phyloP scores from a whole-genome alignment of 768 basidiomycete genomes.

The Tephrocybe sp. region DNA sequence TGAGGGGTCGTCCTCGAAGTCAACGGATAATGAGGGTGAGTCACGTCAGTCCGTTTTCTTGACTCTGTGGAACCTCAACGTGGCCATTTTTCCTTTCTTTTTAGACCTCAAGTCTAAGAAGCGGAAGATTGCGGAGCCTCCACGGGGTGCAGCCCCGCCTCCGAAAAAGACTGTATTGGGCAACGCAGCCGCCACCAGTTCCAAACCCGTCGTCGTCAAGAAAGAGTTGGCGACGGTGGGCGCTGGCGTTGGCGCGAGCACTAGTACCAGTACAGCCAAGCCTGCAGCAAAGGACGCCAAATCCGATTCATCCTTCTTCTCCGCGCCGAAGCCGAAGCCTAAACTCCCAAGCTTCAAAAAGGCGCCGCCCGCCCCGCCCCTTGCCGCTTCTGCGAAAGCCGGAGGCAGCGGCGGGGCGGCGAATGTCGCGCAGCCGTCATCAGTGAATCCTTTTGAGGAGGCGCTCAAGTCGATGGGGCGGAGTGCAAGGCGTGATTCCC shows the following conservation, averaged over 20 bases:
- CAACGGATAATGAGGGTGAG: slow-evolving; percentile 65
- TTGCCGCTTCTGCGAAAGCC: slow-evolving; percentile 21
- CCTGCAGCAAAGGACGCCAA: slow-evolving; percentile 68
- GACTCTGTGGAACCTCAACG: slow-evolving; percentile 19
- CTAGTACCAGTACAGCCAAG: neutral
- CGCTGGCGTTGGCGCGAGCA: too few species aligned
- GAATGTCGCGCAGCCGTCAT: slow-evolving; percentile 73
- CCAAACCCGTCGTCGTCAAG: slow-evolving; percentile 48
- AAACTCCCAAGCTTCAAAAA: slow-evolving; percentile 88
- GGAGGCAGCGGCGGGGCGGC: slow-evolving; percentile 13
- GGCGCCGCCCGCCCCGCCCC: slow-evolving; percentile 38
- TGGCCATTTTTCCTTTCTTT: slow-evolving; percentile 6
- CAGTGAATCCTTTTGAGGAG: slow-evolving; percentile 81
- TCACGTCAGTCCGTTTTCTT: slow-evolving; percentile 47
- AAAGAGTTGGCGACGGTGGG: slow-evolving; percentile 37
- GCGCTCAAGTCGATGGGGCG: slow-evolving; percentile 74
- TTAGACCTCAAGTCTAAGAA: slow-evolving; percentile 67
- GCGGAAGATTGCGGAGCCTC: slow-evolving; percentile 61
- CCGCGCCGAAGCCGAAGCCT: slow-evolving; percentile 79
- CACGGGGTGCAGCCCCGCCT: slow-evolving; percentile 39
- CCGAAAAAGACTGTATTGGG: slow-evolving; percentile 66
- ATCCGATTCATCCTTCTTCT: slow-evolving; percentile 87
- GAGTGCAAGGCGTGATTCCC: slow-evolving; percentile 54
- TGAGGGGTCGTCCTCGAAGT: slow-evolving; percentile 35
- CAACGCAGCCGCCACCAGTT: slow-evolving; percentile 33